These are phyloP conservation scores for Lentinus brumalis DNA, from an alignment of 768 basidiomycete genomes.

Conservation along the genomic window DNA sequence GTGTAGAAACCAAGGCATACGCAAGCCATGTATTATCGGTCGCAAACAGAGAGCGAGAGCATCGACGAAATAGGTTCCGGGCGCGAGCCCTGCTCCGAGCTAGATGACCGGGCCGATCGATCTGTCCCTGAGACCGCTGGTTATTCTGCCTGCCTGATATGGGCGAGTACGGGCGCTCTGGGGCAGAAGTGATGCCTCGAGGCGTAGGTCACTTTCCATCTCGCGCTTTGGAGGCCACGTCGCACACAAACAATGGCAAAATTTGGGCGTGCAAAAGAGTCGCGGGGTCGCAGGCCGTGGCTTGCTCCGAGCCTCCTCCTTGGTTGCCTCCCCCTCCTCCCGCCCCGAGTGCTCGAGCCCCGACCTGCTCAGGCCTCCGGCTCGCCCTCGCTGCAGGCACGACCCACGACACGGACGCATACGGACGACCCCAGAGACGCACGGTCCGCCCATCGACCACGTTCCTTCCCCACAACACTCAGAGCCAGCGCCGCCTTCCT, in stretches of 20 bases:
- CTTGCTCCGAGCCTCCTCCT: conserved; percentile 17
- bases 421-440: conserved; percentile 1
- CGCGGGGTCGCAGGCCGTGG: neutral
- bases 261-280: conserved; percentile 11
- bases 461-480: conserved; percentile 1
- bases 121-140: conserved; percentile 6
- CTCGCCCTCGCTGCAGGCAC: conserved; percentile 4
- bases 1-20: neutral
- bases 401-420: neutral
- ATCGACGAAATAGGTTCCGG: conserved; percentile 3
- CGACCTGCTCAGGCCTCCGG: conserved; percentile 11
- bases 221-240: conserved; percentile 12
- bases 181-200: conserved; percentile 10
- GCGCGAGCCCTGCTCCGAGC: conserved; percentile 6
- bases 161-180: conserved; percentile 3
- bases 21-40: neutral
- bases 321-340: conserved; percentile 14
- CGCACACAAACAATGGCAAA: conserved; percentile 24
- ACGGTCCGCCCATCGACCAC: conserved; percentile 3
- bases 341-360: conserved; percentile 1
- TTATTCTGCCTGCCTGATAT: neutral
- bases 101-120: conserved; percentile 15
- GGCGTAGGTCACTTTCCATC: conserved; percentile 12
- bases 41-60: neutral
- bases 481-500: conserved; percentile 15